phyloP scores from a whole-genome alignment of 169 alveolate species.

The Babesia bovis region DNA sequence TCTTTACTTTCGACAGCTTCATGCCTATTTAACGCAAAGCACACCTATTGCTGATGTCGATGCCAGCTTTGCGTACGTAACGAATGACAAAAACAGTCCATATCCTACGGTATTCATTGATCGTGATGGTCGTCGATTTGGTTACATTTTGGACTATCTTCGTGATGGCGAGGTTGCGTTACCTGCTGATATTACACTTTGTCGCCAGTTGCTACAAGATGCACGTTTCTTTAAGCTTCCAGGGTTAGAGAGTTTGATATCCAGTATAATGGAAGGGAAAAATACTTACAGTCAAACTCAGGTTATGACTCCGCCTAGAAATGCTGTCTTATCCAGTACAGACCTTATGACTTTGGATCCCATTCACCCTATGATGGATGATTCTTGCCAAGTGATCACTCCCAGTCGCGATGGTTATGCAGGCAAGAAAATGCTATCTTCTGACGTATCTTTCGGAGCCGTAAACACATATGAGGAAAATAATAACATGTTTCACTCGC shows the following conservation, averaged over 20 bases:
- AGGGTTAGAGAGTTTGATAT: conserved; percentile 2
- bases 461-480: conserved; percentile 6
- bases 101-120: conserved; percentile 57
- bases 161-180: conserved; percentile 44
- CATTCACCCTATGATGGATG: neutral
- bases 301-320: neutral
- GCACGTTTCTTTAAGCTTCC: conserved; percentile 44
- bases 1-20: conserved; percentile 27
- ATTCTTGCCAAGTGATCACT: neutral
- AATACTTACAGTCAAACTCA: neutral
- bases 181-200: conserved; percentile 42
- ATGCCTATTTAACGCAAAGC: conserved; percentile 2
- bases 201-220: conserved; percentile 45
- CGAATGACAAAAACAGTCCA: conserved; percentile 9
- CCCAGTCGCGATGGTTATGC: neutral
- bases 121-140: conserved; percentile 52
- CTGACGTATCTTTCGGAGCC: neutral
- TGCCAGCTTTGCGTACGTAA: conserved; percentile 18
- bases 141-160: conserved; percentile 47
- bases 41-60: neutral
- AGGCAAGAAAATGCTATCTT: neutral
- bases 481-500: conserved; percentile 12
- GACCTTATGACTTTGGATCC: conserved; percentile 1
- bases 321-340: neutral
- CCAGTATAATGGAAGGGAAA: neutral